Conservation (phyloP, 192 early-diverging fungal species). For the Entomortierella beljakovae region DNA sequence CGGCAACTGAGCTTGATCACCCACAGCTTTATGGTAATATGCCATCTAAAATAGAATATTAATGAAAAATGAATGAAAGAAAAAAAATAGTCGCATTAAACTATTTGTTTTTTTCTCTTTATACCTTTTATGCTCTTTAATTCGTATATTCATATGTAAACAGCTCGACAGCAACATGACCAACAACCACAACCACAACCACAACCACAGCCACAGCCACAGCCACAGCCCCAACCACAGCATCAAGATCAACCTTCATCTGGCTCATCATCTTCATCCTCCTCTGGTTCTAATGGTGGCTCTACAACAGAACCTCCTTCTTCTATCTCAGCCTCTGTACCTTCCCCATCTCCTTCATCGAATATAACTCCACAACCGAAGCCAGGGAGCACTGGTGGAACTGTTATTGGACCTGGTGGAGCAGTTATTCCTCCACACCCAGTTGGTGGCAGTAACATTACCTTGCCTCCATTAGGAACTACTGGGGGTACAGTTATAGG, state of each 20-base stretch:
- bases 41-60: too few relatives aligned
- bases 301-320: neutral
- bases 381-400: constrained; percentile 6
- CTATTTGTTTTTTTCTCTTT: neutral
- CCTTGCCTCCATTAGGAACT: constrained; percentile 2
- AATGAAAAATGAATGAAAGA: too few relatives aligned
- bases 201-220: too few relatives aligned
- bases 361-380: too few relatives aligned
- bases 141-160: neutral
- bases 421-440: constrained; percentile 19
- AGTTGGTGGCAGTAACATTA: neutral
- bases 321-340: neutral
- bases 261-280: neutral
- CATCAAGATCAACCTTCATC: neutral
- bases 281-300: neutral
- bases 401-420: constrained; percentile 5
- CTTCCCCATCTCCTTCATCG: neutral
- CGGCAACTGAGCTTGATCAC: neutral
- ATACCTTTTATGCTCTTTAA: neutral
- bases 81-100: neutral
- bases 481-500: constrained; percentile 5
- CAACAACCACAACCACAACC: too few relatives aligned
- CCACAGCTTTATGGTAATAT: constrained; percentile 6
- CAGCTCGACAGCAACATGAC: constrained; percentile 7
- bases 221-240: constrained; percentile 7